Conservation (phyloP, 139 green algal species). For the Chlorella sorokiniana region DNA sequence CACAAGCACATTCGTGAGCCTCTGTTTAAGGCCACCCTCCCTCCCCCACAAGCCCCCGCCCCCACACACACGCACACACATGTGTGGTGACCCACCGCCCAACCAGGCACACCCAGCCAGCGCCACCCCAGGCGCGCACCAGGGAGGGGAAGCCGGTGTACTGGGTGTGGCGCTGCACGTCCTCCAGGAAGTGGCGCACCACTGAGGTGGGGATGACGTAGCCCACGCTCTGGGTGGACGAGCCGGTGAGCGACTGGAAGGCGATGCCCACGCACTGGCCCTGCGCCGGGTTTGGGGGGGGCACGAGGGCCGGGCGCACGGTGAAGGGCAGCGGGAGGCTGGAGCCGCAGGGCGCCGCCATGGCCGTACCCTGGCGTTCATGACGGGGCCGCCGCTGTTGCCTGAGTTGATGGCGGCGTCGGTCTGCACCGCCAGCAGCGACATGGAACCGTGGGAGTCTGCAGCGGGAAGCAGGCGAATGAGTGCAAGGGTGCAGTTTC, state of each 20-base stretch:
- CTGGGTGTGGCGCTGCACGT: slow-evolving; percentile 46
- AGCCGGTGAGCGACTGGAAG: slow-evolving; percentile 86
- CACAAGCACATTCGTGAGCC: too few relatives aligned
- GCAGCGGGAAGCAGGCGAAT: not conserved
- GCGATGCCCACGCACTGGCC: slow-evolving; percentile 93
- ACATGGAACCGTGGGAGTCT: slow-evolving; percentile 85
- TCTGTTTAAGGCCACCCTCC: too few relatives aligned
- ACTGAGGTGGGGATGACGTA: slow-evolving; percentile 97
- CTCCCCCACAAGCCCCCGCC: too few relatives aligned
- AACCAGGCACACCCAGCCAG: not conserved
- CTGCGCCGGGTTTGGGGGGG: not conserved
- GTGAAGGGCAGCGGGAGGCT: not conserved
- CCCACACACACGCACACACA: not conserved
- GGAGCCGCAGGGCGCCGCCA: not conserved
- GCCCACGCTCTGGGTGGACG: slow-evolving; percentile 69
- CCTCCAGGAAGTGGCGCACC: slow-evolving; percentile 92
- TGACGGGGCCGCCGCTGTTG: slow-evolving; percentile 79
- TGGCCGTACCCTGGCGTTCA: slow-evolving; percentile 60
- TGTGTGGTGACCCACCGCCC: not conserved
- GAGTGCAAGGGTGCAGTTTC: not conserved
- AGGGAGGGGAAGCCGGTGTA: slow-evolving; percentile 32
- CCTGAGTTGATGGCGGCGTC: slow-evolving; percentile 80
- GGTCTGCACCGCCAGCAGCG: slow-evolving; percentile 89
- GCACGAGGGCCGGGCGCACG: not conserved
- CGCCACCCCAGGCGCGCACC: not conserved